phyloP scores from a whole-genome alignment of 192 early-diverging fungal genomes.

The Geosiphon pyriformis region DNA sequence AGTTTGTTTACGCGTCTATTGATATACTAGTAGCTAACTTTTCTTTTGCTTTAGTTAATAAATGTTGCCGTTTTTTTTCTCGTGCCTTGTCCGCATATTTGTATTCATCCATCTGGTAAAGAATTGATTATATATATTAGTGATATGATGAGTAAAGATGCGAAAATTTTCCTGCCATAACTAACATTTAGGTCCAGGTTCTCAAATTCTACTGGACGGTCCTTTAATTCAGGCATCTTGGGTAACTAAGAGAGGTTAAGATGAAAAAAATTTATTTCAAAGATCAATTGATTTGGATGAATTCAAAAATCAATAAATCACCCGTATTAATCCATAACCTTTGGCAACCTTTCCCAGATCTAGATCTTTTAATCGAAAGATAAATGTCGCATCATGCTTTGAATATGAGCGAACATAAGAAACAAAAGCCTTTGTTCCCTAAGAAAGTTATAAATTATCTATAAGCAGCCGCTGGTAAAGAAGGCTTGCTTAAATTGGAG shows the following conservation, averaged over 20 bases:
- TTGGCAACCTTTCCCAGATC: conserved; percentile 72
- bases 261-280: neutral
- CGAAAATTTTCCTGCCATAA: neutral
- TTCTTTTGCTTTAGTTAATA: conserved; percentile 34
- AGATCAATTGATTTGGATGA: neutral
- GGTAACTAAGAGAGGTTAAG: conserved; percentile 53
- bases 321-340: conserved; percentile 71
- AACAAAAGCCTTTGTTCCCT: conserved; percentile 80
- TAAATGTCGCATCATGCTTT: conserved; percentile 90
- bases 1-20: too few relatives aligned
- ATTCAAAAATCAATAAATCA: conserved; percentile 11
- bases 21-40: too few relatives aligned
- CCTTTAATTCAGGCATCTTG: conserved; percentile 89
- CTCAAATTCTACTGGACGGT: conserved; percentile 34
- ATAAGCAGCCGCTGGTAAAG: neutral
- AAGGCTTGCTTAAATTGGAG: neutral
- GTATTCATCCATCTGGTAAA: conserved; percentile 51
- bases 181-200: conserved; percentile 6
- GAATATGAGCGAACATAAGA: conserved; percentile 86
- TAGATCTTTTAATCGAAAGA: conserved; percentile 82
- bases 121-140: neutral
- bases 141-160: too few relatives aligned
- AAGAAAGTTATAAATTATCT: neutral
- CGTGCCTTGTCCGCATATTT: conserved; percentile 64
- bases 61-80: conserved; percentile 60